Base-by-base conservation (phyloP, 192 early-diverging fungal species). In the Coemansia sp. region DNA sequence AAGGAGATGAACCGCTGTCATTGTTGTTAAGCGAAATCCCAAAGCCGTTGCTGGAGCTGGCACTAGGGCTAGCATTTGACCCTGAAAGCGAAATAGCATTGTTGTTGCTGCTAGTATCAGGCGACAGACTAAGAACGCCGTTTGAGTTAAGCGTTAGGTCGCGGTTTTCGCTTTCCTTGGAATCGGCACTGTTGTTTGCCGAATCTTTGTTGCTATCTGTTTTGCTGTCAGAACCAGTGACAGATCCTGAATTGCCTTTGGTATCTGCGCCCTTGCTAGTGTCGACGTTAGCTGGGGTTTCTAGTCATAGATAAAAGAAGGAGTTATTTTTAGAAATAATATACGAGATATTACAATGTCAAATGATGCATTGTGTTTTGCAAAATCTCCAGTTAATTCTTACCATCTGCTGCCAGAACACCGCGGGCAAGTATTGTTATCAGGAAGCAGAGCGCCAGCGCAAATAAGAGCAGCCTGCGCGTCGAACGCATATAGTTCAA, bases 11-110 rank as follows among this genome's bases (percentile, higher is more conserved):
- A 39, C 49, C 47, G 55, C 9, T 48, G 9, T 15, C 12, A 45
- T 38, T 22, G 45, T 42, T 54, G 38, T 58, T 62, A 18, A 76
- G 73, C 13, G 63, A 66, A 46, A 76, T 69, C 8, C 67, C 63
- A 57, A 61, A 62, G 18, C 30, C 43, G 64, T 27, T 63, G 47
- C 61, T 27, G 33, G 44, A 43, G 30, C 55, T 62, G 46, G 53
- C 15, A 52, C 48, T 54, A 14, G 52, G 30, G 44, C 24, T 49
- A 33, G 44, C 22, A 49, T 52, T 45, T 40, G 39, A 17, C 9
- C 46, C 46, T 25, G 46, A 48, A 48, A 52, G 50, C 2, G 50
- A 52, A 18, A 52, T 52, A 14, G 23, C 50, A 11, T 52, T 52
- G 55, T 2, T 46, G 55, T 17, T 46, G 43, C 11, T 33, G 24